Evolutionary conservation across 148 eudicot species (phyloP).

Genomic region (Pouteria glomerata): DNA sequence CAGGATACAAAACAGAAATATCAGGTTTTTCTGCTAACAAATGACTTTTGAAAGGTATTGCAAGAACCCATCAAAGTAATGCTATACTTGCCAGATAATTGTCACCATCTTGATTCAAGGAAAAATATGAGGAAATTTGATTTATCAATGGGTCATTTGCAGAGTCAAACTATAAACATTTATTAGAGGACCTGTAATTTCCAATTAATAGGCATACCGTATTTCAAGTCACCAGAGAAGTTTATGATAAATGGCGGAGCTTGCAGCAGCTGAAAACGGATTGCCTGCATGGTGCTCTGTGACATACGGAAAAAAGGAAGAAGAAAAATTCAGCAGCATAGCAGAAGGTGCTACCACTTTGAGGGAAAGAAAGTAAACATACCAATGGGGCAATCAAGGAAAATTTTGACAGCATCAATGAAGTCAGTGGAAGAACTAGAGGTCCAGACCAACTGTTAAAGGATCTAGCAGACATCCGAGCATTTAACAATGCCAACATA

Average conservation of each 20-base stretch:
- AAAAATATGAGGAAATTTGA: background rate
- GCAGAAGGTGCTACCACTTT: background rate
- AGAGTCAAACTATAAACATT: background rate
- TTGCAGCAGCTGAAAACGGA: constrained; percentile 83
- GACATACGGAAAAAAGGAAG: constrained; percentile 6
- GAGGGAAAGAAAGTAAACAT: constrained; percentile 20
- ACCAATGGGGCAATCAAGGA: constrained; percentile 89
- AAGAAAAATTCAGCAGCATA: constrained; percentile 13
- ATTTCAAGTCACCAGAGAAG: constrained; percentile 77
- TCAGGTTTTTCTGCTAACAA: background rate
- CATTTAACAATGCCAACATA: constrained; percentile 70
- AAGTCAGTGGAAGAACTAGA: constrained; percentile 45
- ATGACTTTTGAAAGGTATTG: background rate
- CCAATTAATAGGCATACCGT: constrained; percentile 41
- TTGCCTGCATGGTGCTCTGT: constrained; percentile 75
- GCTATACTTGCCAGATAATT: background rate
- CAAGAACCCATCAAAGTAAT: background rate
- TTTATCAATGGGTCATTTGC: background rate
- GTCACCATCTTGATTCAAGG: background rate
- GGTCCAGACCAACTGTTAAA: constrained; percentile 67
- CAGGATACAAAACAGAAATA: background rate
- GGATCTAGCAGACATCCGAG: constrained; percentile 77
- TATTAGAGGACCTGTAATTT: background rate
- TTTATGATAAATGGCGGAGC: constrained; percentile 67
- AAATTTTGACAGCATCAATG: constrained; percentile 81